Conservation (phyloP, 495 filamentous ascomycete genomes). For the Trypethelium eluteriae region DNA sequence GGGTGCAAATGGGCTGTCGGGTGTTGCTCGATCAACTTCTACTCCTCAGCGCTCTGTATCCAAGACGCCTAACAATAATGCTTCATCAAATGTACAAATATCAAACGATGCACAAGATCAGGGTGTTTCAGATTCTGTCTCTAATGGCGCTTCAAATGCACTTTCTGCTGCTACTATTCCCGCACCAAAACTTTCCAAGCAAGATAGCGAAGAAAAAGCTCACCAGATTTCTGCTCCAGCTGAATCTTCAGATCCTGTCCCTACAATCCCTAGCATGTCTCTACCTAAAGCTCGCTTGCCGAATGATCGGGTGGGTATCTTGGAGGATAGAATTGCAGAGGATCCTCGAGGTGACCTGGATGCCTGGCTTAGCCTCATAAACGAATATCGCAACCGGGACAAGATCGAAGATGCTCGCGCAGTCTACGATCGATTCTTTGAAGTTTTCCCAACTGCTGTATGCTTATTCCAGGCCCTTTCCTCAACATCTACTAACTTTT, state of each 20-base stretch:
- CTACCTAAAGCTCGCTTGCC: slow-evolving; percentile 43
- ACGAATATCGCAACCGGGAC: slow-evolving; percentile 71
- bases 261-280: slow-evolving; percentile 14
- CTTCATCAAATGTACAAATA: slow-evolving; percentile 52
- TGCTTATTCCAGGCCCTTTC: slow-evolving; percentile 36
- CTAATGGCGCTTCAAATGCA: slow-evolving; percentile 45
- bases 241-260: slow-evolving; percentile 11
- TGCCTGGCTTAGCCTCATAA: slow-evolving; percentile 80
- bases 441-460: slow-evolving; percentile 83
- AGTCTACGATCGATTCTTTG: slow-evolving; percentile 77
- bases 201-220: slow-evolving; percentile 20
- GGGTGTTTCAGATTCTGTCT: slow-evolving; percentile 47
- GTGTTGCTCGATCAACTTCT: slow-evolving; percentile 19
- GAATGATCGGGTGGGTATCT: slow-evolving; percentile 70
- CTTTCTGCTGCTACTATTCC: slow-evolving; percentile 38
- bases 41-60: slow-evolving; percentile 43
- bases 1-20: slow-evolving; percentile 30
- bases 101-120: slow-evolving; percentile 47
- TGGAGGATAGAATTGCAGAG: slow-evolving; percentile 83
- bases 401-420: slow-evolving; percentile 73
- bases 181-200: slow-evolving; percentile 3
- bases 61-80: slow-evolving; percentile 52
- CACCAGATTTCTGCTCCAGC: slow-evolving; percentile 18
- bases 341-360: slow-evolving; percentile 86
- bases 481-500: slow-evolving; percentile 23